Conservation (phyloP, 495 filamentous ascomycete species). For the Xanthoparmelia taractica region DNA sequence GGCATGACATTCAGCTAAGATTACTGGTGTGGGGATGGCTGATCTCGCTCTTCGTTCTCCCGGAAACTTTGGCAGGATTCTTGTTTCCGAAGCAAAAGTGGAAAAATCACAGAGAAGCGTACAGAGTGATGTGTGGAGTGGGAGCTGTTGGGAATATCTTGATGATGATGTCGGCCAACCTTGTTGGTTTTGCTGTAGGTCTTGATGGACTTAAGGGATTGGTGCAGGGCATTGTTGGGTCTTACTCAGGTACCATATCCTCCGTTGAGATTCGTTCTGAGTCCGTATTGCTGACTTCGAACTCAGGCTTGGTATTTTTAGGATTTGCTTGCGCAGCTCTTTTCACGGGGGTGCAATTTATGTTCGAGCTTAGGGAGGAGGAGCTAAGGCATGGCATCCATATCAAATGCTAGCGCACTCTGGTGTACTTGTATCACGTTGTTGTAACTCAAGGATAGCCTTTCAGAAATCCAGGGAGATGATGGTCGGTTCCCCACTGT, state of each 20-base stretch:
- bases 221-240: constrained; percentile 62
- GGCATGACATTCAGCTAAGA: constrained; percentile 94
- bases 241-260: constrained; percentile 52
- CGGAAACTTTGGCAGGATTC: constrained; percentile 64
- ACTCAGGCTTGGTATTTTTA: constrained; percentile 61
- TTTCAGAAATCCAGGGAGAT: no score
- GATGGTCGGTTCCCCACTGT: neutral
- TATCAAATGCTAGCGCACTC: constrained; percentile 62
- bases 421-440: neutral
- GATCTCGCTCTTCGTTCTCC: constrained; percentile 84
- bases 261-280: neutral
- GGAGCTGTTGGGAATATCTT: constrained; percentile 80
- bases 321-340: constrained; percentile 57
- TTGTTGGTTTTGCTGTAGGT: constrained; percentile 91
- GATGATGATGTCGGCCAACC: constrained; percentile 93
- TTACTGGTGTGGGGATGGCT: constrained; percentile 97
- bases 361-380: constrained; percentile 88
- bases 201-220: constrained; percentile 77
- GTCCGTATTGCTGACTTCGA: neutral
- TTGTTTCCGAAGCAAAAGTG: constrained; percentile 67
- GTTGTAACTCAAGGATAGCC: neutral
- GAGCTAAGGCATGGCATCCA: constrained; percentile 76
- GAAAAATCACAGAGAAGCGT: constrained; percentile 56
- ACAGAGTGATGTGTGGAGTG: constrained; percentile 73
- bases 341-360: constrained; percentile 84